Evolutionary conservation across 306 rosid species (phyloP), one percentile per base, ranked within the genome.

Genomic region (Dalbergia cultrata): DNA sequence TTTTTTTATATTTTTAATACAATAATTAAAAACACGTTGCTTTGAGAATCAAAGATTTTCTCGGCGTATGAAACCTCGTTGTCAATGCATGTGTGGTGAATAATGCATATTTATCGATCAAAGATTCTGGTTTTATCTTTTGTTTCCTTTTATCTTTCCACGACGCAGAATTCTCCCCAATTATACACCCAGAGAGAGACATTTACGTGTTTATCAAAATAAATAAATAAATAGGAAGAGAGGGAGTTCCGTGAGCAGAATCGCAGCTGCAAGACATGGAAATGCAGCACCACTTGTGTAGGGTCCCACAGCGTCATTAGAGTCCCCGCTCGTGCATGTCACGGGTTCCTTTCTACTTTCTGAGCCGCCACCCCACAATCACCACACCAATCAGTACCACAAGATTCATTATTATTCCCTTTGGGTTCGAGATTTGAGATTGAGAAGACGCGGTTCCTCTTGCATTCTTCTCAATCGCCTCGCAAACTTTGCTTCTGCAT

Each of bases 261-360:
- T 22, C 12, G 66, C 66, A 3, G 44, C 43, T 26, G 18, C 41
- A 61, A 61, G 6, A 62, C 7, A 31, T 34, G 68, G 12, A 62
- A 59, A 59, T 60, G 69, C 69, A 62, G 17, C 0, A 6, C 26
- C 61, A 50, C n/a, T 71, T 67, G 80, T 19, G 39, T 13, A 4
- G 80, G 80, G 65, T 0, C 65, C 80, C 74, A 53, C 26, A 12
- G 0, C 2, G 80, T 43, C 6, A 44, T 8, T 8, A 9, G 50
- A 44, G 12, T 17, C 67, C 11, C 5, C 5, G 21, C 60, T 57
- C 59, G 60, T 78, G 82, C 82, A 78, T 67, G 82, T 78, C 75
- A 78, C 37, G 45, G 44, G 57, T 16, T 54, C 2, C 8, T 0
- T n/a, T 17, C 17, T 5, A 13, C 8, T 17, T 5, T 37, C 41